A percentile compares a stretch with the other conserved stretches of the same genome.
These are phyloP conservation scores for Pseudocercospora eumusae DNA, from an alignment of 2,329 filamentous ascomycete species.

Conservation along the genomic window DNA sequence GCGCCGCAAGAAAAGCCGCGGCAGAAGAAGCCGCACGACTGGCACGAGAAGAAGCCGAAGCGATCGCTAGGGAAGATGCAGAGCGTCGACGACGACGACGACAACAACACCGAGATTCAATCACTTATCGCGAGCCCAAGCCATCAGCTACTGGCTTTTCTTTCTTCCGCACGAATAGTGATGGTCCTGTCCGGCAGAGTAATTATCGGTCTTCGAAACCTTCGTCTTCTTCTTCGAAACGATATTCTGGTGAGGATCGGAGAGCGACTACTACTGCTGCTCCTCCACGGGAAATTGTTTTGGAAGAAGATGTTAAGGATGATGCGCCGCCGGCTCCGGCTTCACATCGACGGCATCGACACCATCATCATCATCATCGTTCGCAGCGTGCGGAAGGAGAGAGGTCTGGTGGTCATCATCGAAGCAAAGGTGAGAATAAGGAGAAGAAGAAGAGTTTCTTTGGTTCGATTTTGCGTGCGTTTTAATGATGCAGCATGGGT, in stretches of 20 bases:
- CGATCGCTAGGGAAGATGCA: constrained; percentile 27
- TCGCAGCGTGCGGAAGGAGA: constrained; percentile 17
- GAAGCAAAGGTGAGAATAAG: constrained; percentile 13
- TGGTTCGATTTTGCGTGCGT: constrained; percentile 15
- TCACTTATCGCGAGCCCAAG: constrained; percentile 23
- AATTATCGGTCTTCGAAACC: constrained; percentile 15
- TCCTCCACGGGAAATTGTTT: constrained; percentile 10
- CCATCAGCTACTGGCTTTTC: constrained; percentile 12
- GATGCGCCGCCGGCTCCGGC: not conserved
- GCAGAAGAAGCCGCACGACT: constrained; percentile 29
- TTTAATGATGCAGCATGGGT: constrained; percentile 3
- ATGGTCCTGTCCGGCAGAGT: constrained; percentile 14
- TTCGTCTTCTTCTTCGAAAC: not conserved
- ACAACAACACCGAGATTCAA: too few relatives aligned
- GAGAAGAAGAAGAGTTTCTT: constrained; percentile 24
- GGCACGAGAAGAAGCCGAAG: constrained; percentile 27
- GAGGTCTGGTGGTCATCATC: constrained; percentile 1
- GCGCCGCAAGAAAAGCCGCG: constrained; percentile 32
- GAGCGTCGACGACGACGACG: constrained; percentile 24
- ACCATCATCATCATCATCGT: constrained; percentile 21
- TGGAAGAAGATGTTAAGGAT: constrained; percentile 8
- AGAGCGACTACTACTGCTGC: constrained; percentile 5
- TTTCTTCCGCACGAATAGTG: constrained; percentile 15
- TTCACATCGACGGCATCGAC: constrained; percentile 12
- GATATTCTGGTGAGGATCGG: constrained; percentile 3